phyloP scores from a whole-genome alignment of 148 eudicot genomes.

The Chenopodium formosanum region DNA sequence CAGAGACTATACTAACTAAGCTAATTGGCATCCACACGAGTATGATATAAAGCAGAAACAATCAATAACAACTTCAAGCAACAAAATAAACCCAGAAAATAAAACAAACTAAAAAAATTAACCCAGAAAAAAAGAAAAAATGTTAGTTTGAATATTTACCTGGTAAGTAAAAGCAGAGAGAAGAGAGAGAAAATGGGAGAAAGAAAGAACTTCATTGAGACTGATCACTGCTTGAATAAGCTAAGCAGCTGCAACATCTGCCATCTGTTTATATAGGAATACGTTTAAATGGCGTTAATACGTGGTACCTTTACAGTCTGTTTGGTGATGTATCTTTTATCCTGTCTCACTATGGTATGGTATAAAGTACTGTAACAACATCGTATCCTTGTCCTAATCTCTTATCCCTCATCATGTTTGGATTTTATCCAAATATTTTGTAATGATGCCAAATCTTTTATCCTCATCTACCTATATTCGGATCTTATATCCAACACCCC shows the following conservation, averaged over 20 bases:
- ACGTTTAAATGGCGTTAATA: background rate
- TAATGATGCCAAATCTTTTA: no score
- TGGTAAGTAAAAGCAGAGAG: slow-evolving; percentile 25
- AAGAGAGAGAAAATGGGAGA: slow-evolving; percentile 10
- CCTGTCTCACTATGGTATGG: no score
- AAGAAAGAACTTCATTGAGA: slow-evolving; percentile 19
- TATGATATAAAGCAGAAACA: background rate
- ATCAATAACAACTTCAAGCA: background rate
- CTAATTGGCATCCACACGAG: no score
- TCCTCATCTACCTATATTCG: no score
- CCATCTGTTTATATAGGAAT: background rate
- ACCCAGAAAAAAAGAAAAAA: background rate
- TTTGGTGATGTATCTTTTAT: background rate
- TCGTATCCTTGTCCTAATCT: no score
- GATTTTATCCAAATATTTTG: no score
- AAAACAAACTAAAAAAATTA: background rate
- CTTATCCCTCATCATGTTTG: no score
- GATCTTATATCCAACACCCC: no score
- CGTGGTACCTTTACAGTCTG: background rate
- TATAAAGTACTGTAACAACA: no score
- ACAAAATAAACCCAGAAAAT: background rate
- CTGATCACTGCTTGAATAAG: background rate
- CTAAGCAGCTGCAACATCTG: background rate
- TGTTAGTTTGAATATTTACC: slow-evolving; percentile 1
- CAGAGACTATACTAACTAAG: no score